Percentiles rank a stretch among this genome's conserved stretches.
Conservation (phyloP, 352 stramenopile genomes). For the Pythium volutum region DNA sequence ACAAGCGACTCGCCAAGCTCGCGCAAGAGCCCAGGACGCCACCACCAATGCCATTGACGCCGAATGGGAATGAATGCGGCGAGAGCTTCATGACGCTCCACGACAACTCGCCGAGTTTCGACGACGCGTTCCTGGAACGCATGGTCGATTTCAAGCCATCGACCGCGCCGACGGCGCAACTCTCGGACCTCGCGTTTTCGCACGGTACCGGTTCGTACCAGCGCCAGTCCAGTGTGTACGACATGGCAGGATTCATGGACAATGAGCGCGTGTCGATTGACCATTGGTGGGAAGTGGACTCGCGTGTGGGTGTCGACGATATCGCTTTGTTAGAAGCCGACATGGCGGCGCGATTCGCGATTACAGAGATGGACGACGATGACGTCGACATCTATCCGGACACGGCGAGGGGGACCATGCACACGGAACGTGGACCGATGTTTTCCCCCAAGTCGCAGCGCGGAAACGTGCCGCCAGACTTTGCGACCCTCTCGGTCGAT, state of each 20-base stretch:
- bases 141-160: too few relatives aligned
- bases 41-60: too few relatives aligned
- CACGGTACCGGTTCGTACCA: neutral
- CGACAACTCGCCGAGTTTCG: too few relatives aligned
- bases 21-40: too few relatives aligned
- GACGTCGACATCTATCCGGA: slow-evolving; percentile 14
- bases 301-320: slow-evolving; percentile 1
- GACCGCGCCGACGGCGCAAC: neutral
- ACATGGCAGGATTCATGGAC: neutral
- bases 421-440: neutral
- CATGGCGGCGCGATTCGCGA: neutral
- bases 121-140: too few relatives aligned
- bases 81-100: too few relatives aligned
- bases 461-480: neutral
- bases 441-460: slow-evolving; percentile 3
- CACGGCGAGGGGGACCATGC: neutral
- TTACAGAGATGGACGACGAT: neutral
- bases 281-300: neutral
- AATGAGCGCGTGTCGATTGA: neutral
- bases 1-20: too few relatives aligned
- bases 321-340: neutral
- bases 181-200: neutral
- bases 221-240: neutral
- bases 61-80: too few relatives aligned
- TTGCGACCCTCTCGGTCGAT: neutral